These are phyloP conservation scores for Moelleriella libera DNA, from an alignment of 2,329 filamentous ascomycete genomes.

Conservation along the genomic window DNA sequence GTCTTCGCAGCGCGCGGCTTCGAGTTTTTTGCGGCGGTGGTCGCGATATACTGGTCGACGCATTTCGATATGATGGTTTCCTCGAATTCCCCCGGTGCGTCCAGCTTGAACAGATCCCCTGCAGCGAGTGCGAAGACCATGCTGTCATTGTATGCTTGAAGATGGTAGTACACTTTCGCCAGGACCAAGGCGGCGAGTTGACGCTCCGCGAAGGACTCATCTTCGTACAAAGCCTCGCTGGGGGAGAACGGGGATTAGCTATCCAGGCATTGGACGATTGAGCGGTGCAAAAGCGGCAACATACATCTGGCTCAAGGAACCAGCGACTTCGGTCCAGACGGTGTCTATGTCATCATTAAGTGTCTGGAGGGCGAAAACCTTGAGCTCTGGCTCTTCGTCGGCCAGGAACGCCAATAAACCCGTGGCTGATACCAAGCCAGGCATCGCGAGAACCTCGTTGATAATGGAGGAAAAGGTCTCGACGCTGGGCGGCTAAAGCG, in stretches of 20 bases:
- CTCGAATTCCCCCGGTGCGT: slow-evolving; percentile 86
- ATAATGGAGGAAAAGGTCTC: neutral
- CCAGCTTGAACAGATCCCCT: slow-evolving; percentile 87
- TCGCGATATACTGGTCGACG: slow-evolving; percentile 90
- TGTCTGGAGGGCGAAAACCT: slow-evolving; percentile 86
- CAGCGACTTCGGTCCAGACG: slow-evolving; percentile 94
- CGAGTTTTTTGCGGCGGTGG: slow-evolving; percentile 39
- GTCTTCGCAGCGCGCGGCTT: slow-evolving; percentile 27
- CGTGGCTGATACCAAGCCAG: slow-evolving; percentile 83
- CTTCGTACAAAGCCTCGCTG: slow-evolving; percentile 95
- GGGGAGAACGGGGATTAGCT: neutral
- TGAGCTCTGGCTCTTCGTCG: slow-evolving; percentile 87
- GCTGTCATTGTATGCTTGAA: slow-evolving; percentile 97
- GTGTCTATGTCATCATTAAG: slow-evolving; percentile 95
- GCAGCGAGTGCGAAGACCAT: slow-evolving; percentile 96
- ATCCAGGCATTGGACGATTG: neutral
- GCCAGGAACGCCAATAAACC: slow-evolving; percentile 91
- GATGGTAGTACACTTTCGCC: slow-evolving; percentile 96
- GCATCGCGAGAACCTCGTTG: slow-evolving; percentile 43
- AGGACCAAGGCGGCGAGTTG: slow-evolving; percentile 89
- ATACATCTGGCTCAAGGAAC: slow-evolving; percentile 85
- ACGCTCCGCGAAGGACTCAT: slow-evolving; percentile 85
- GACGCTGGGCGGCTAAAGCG: neutral
- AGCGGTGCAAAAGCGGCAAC: slow-evolving; percentile 6
- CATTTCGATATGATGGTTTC: slow-evolving; percentile 99